Evolutionary conservation across 257 asterid species (phyloP).

Genomic region (Coffea eugenioides): DNA sequence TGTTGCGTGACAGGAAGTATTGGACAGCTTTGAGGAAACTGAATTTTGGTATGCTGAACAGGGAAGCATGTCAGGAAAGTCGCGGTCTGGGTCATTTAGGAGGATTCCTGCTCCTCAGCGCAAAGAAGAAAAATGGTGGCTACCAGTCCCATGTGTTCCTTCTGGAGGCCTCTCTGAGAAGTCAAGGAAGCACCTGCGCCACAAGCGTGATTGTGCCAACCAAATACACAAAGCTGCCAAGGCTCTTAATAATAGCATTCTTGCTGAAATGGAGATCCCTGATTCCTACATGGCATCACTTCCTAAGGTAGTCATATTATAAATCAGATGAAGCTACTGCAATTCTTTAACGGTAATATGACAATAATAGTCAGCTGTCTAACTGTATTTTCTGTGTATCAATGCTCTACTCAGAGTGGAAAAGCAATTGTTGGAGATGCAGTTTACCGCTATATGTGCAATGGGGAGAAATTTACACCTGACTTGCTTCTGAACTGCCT

Average conservation of each 20-base stretch:
- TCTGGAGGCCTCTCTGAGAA: slow-evolving; percentile 63
- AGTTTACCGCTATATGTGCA: slow-evolving; percentile 63
- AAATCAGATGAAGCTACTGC: background rate
- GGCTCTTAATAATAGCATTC: slow-evolving; percentile 72
- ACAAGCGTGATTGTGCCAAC: slow-evolving; percentile 68
- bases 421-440: slow-evolving; percentile 79
- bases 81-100: slow-evolving; percentile 76
- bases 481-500: slow-evolving; percentile 60
- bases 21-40: slow-evolving; percentile 70
- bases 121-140: slow-evolving; percentile 88
- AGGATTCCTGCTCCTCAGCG: slow-evolving; percentile 61
- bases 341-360: background rate
- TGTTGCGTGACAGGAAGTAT: slow-evolving; percentile 48
- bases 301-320: slow-evolving; percentile 61
- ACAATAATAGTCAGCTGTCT: too few relatives aligned
- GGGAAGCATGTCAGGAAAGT: slow-evolving; percentile 65
- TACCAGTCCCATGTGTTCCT: slow-evolving; percentile 75
- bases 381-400: background rate
- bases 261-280: slow-evolving; percentile 83
- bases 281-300: slow-evolving; percentile 74
- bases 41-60: slow-evolving; percentile 92
- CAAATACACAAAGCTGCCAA: slow-evolving; percentile 93
- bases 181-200: slow-evolving; percentile 52
- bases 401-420: slow-evolving; percentile 59
- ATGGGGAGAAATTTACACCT: slow-evolving; percentile 59